Conservation (phyloP, 2,329 filamentous ascomycete genomes). For the Pezicula rhizophila region DNA sequence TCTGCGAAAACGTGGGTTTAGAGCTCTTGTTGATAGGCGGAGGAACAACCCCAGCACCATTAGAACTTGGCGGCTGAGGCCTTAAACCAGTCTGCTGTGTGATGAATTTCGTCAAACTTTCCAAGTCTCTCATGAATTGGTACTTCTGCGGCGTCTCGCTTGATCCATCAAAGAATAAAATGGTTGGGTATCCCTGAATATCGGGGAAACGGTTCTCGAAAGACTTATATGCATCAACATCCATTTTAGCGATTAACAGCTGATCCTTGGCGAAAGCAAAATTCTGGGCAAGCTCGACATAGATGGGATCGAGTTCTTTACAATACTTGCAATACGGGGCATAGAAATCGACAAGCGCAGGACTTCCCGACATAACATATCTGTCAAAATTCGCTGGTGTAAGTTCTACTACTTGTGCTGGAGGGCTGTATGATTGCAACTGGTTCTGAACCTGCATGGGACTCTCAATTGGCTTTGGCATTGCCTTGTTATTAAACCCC, state of each 20-base stretch:
- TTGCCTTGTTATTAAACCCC: constrained; percentile 19
- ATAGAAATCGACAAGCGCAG: constrained; percentile 94
- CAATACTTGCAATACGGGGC: constrained; percentile 97
- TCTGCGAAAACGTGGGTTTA: constrained; percentile 35
- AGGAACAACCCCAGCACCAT: constrained; percentile 12
- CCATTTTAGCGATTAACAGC: constrained; percentile 87
- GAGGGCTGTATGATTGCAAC: constrained; percentile 6
- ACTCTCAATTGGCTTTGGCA: constrained; percentile 9
- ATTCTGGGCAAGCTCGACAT: constrained; percentile 77
- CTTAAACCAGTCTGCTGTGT: constrained; percentile 17
- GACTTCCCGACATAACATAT: constrained; percentile 83
- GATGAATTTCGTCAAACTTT: constrained; percentile 18
- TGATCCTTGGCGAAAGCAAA: constrained; percentile 64
- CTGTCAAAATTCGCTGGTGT: constrained; percentile 83
- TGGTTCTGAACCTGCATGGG: constrained; percentile 12
- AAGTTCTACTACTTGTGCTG: constrained; percentile 66
- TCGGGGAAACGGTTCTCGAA: constrained; percentile 62
- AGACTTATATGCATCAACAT: constrained; percentile 78
- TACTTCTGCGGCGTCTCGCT: constrained; percentile 17
- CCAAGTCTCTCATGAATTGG: constrained; percentile 10
- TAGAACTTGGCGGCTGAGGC: constrained; percentile 11
- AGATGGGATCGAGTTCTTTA: constrained; percentile 83
- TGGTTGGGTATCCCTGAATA: constrained; percentile 82
- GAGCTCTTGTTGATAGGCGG: constrained; percentile 25
- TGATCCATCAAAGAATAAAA: constrained; percentile 71